Evolutionary conservation across 441 rosid genomes (phyloP).

Genomic region (Cnidoscolus chayamansa): DNA sequence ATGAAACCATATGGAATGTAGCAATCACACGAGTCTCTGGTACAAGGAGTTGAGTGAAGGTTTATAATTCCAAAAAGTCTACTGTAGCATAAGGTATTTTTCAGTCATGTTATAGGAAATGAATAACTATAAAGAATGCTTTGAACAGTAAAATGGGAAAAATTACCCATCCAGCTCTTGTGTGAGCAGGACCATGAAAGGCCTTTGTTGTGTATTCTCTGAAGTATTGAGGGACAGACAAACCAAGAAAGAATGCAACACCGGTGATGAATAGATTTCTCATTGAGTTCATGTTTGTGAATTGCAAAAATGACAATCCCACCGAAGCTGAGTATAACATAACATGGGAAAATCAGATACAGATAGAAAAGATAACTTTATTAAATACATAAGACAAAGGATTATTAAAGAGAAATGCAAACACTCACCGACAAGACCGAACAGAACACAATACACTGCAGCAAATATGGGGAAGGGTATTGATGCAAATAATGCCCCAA

Average conservation of each 20-base stretch:
- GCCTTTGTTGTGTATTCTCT: conserved; percentile 80
- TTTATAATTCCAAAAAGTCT: too few relatives aligned
- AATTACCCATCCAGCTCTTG: conserved; percentile 86
- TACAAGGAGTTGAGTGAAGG: too few relatives aligned
- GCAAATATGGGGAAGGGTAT: conserved; percentile 96
- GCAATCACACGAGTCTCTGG: too few relatives aligned
- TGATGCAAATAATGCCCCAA: conserved; percentile 95
- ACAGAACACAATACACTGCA: conserved; percentile 83
- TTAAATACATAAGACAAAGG: background rate
- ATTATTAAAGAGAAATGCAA: background rate
- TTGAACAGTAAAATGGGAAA: background rate
- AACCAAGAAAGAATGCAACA: conserved; percentile 83
- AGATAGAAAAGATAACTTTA: background rate
- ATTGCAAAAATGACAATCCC: conserved; percentile 95
- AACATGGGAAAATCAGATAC: conserved; percentile 12
- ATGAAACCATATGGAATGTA: too few relatives aligned
- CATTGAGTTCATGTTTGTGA: conserved; percentile 98
- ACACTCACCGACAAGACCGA: conserved; percentile 83
- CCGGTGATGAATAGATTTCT: conserved; percentile 91
- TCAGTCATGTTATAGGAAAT: too few relatives aligned
- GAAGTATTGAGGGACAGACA: conserved; percentile 89
- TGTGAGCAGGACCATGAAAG: conserved; percentile 89
- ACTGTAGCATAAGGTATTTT: too few relatives aligned
- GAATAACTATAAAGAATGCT: background rate
- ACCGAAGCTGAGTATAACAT: conserved; percentile 65